Percentiles rank a stretch among this genome's conserved stretches.
phyloP scores from a whole-genome alignment of 176 grass and related monocot species.

The Lolium perenne region DNA sequence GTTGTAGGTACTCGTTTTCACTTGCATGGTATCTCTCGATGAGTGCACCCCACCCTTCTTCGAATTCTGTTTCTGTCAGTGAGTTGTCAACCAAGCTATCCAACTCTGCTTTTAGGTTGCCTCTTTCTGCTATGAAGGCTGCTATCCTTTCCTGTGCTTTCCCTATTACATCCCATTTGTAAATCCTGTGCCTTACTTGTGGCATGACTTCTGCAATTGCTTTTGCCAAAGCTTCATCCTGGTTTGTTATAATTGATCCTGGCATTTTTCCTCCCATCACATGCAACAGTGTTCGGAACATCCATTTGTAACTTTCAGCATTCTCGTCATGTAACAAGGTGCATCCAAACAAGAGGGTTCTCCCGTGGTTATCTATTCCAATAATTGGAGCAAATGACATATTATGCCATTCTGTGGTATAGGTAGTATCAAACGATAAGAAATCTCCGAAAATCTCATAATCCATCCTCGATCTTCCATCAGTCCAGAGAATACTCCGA shows the following conservation, averaged over 20 bases:
- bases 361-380: slow-evolving; percentile 38
- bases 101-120: slow-evolving; percentile 3
- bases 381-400: slow-evolving; percentile 40
- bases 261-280: slow-evolving; percentile 43
- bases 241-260: slow-evolving; percentile 30
- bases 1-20: slow-evolving; percentile 25
- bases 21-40: slow-evolving; percentile 29
- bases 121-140: not conserved
- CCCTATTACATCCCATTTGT: slow-evolving; percentile 35
- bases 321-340: slow-evolving; percentile 17
- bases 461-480: slow-evolving; percentile 29
- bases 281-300: slow-evolving; percentile 36
- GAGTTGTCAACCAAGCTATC: slow-evolving; percentile 7
- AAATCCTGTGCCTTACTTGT: slow-evolving; percentile 13
- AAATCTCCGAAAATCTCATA: slow-evolving; percentile 40
- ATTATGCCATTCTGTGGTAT: slow-evolving; percentile 32
- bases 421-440: slow-evolving; percentile 39
- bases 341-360: slow-evolving; percentile 28
- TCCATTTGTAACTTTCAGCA: slow-evolving; percentile 34
- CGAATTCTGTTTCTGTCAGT: slow-evolving; percentile 31
- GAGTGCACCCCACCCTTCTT: slow-evolving; percentile 32
- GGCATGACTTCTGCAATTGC: slow-evolving; percentile 40
- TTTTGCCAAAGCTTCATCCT: slow-evolving; percentile 37
- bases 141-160: slow-evolving; percentile 31
- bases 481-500: slow-evolving; percentile 35